Conservation (phyloP, 345 rosid species). For the Cardiospermum halicacabum region DNA sequence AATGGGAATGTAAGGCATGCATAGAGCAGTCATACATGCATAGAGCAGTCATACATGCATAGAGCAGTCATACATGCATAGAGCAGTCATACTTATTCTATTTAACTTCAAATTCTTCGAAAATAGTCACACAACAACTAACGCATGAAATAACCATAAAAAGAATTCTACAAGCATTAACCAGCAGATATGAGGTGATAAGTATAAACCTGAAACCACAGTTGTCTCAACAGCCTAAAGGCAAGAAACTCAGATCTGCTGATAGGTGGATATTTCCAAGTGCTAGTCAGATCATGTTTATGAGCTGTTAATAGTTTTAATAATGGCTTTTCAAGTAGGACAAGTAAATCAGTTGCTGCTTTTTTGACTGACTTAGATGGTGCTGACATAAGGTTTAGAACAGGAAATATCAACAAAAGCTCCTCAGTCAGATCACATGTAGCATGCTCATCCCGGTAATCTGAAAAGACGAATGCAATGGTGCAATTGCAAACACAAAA, state of each 20-base stretch:
- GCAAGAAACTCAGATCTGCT: constrained; percentile 54
- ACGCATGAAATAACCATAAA: neutral
- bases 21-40: too few relatives aligned
- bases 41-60: too few relatives aligned
- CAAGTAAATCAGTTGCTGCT: constrained; percentile 66
- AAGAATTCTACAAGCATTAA: neutral
- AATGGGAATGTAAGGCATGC: neutral
- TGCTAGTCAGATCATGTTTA: constrained; percentile 34
- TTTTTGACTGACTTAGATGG: constrained; percentile 76
- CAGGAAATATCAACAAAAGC: constrained; percentile 67
- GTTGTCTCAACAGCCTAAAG: constrained; percentile 60
- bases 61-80: too few relatives aligned
- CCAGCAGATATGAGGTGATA: neutral
- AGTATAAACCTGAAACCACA: constrained; percentile 79
- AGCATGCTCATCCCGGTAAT: constrained; percentile 25
- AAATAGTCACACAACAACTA: neutral
- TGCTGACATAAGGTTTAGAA: constrained; percentile 66
- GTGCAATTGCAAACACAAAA: neutral
- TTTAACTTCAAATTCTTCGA: neutral
- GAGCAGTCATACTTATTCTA: neutral
- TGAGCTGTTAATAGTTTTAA: constrained; percentile 42
- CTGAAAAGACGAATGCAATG: constrained; percentile 34
- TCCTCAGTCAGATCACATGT: constrained; percentile 45
- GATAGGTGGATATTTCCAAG: constrained; percentile 37
- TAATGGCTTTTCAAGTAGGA: constrained; percentile 54